Conservation (phyloP, 441 rosid species). For the Sinapis alba region DNA sequence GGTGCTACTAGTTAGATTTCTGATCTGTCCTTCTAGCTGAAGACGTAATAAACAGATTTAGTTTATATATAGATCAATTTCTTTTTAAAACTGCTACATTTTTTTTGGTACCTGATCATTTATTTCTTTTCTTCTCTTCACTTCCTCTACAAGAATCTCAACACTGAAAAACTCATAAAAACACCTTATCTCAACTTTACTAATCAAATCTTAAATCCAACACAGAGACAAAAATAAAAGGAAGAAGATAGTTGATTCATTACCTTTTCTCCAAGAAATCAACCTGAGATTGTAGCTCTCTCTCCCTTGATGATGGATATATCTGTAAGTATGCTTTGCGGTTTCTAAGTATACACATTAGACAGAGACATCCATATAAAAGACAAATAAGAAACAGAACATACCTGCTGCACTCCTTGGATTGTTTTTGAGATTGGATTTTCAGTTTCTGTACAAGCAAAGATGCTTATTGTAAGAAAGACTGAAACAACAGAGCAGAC, state of each 20-base stretch:
- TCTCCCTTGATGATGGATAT: constrained; percentile 55
- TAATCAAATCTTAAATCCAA: background rate
- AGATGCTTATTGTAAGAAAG: constrained; percentile 52
- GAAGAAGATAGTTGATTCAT: constrained; percentile 11
- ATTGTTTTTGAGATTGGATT: constrained; percentile 6
- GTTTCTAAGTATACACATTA: constrained; percentile 20
- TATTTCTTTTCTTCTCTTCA: constrained; percentile 63
- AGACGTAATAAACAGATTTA: background rate
- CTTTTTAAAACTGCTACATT: background rate
- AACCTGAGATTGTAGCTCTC: constrained; percentile 69
- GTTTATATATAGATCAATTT: background rate
- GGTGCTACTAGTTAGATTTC: constrained; percentile 16
- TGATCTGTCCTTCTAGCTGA: constrained; percentile 35
- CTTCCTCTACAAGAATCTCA: constrained; percentile 67
- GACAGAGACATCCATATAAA: constrained; percentile 43
- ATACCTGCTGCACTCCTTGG: constrained; percentile 31
- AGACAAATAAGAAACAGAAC: background rate
- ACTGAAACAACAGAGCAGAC: constrained; percentile 32
- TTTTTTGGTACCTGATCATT: constrained; percentile 64
- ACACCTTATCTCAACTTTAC: constrained; percentile 16
- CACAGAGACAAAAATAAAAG: background rate
- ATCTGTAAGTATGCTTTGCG: constrained; percentile 16
- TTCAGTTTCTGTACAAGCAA: constrained; percentile 19
- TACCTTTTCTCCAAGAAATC: constrained; percentile 77
- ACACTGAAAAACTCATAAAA: constrained; percentile 46